Evolutionary conservation across 2,329 filamentous ascomycete genomes (phyloP).

Genomic region (Colletotrichum spaethianum): DNA sequence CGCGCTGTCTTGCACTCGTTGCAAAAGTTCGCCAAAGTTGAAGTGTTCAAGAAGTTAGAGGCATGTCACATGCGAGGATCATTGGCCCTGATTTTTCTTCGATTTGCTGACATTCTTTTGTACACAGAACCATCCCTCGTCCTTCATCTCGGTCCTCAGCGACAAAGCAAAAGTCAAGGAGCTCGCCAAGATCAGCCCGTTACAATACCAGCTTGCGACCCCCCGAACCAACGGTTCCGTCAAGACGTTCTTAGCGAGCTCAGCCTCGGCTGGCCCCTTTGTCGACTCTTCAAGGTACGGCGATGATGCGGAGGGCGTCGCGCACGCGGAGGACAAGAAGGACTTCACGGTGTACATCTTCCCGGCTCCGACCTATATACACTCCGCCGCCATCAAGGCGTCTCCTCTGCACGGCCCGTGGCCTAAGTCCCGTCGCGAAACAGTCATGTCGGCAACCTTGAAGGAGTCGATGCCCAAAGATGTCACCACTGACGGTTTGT

Average conservation of each 20-base stretch:
- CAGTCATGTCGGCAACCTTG: slow-evolving; percentile 54
- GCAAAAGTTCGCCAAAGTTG: slow-evolving; percentile 63
- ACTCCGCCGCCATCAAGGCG: slow-evolving; percentile 53
- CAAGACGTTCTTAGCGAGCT: slow-evolving; percentile 50
- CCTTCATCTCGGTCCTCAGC: slow-evolving; percentile 66
- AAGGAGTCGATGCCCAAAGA: slow-evolving; percentile 55
- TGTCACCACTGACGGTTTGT: slow-evolving; percentile 56
- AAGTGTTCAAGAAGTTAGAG: slow-evolving; percentile 66
- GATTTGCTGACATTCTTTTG: not conserved
- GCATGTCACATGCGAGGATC: slow-evolving; percentile 43
- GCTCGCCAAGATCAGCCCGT: slow-evolving; percentile 62
- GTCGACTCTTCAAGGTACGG: not conserved
- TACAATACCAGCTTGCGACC: slow-evolving; percentile 60
- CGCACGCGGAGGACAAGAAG: slow-evolving; percentile 43
- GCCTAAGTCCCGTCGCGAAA: slow-evolving; percentile 52
- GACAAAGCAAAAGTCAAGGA: slow-evolving; percentile 54
- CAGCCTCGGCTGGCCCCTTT: slow-evolving; percentile 35
- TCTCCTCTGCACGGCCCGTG: slow-evolving; percentile 59
- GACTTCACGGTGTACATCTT: slow-evolving; percentile 61
- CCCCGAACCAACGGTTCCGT: slow-evolving; percentile 45
- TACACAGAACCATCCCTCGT: slow-evolving; percentile 60
- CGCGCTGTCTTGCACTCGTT: slow-evolving; percentile 68
- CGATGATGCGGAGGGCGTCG: not conserved
- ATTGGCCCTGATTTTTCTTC: too few species aligned
- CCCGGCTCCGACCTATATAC: slow-evolving; percentile 55